These are phyloP conservation scores for Senna tora DNA, from an alignment of 306 rosid species.

Conservation along the genomic window DNA sequence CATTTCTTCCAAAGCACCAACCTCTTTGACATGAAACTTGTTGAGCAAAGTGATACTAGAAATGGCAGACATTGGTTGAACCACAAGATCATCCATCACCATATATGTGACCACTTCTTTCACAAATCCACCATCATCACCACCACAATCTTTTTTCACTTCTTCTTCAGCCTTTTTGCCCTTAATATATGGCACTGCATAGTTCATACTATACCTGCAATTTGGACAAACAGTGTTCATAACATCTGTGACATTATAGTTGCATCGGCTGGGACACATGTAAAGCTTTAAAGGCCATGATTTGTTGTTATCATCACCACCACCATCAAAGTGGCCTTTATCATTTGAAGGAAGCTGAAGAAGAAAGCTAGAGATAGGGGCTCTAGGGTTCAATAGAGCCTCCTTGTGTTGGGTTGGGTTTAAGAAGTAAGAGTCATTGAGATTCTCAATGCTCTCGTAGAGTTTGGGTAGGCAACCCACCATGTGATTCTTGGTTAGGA, in stretches of 20 bases:
- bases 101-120: conserved; percentile 35
- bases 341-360: too few relatives aligned
- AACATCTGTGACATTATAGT: neutral
- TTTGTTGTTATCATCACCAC: too few relatives aligned
- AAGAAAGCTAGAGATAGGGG: too few relatives aligned
- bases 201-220: neutral
- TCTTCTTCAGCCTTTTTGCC: neutral
- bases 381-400: conserved; percentile 41
- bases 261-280: neutral
- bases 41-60: neutral
- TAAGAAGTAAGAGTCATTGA: conserved; percentile 41
- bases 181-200: neutral
- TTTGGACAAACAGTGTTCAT: neutral
- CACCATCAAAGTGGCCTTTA: too few relatives aligned
- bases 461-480: conserved; percentile 67
- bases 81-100: conserved; percentile 28
- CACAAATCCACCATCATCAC: neutral
- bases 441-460: conserved; percentile 47
- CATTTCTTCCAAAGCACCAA: neutral
- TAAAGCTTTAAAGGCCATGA: neutral
- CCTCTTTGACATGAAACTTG: neutral
- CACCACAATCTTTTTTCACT: neutral
- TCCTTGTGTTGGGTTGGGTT: conserved; percentile 36
- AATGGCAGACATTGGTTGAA: neutral
- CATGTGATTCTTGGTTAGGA: conserved; percentile 39